These are phyloP conservation scores for Globisporangium megalacanthum DNA, from an alignment of 352 stramenopile genomes.

Conservation along the genomic window DNA sequence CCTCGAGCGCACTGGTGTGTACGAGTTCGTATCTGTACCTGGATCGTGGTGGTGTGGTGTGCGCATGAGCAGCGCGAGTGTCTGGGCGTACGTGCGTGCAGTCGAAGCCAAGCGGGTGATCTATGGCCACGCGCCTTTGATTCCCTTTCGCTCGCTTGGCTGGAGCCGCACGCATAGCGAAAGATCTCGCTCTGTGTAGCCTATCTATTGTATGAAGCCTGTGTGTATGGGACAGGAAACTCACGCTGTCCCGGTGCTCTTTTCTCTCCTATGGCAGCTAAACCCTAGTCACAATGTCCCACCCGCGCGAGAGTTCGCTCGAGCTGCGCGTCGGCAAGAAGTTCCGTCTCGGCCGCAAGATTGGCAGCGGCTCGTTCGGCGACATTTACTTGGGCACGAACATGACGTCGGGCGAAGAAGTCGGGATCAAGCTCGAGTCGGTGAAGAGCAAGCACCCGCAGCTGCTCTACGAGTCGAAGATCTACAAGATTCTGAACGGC, in stretches of 20 bases:
- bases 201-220: not conserved
- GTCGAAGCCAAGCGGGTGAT: not conserved
- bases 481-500: conserved; percentile 99
- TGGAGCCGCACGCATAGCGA: not conserved
- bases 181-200: not conserved
- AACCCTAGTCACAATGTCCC: conserved; percentile 33
- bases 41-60: no score
- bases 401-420: conserved; percentile 98
- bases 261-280: not conserved
- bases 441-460: conserved; percentile 98
- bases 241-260: not conserved
- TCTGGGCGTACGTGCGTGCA: not conserved
- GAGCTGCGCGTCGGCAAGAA: conserved; percentile 99
- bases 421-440: conserved; percentile 99
- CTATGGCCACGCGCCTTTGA: no score
- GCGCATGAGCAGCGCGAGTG: not conserved
- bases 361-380: conserved; percentile 98
- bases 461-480: conserved; percentile 99
- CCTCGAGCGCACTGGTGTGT: not conserved
- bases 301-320: conserved; percentile 72
- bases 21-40: no score
- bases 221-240: not conserved
- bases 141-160: not conserved
- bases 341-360: conserved; percentile 98
- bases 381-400: conserved; percentile 99